Evolutionary conservation across 441 rosid genomes (phyloP).

Genomic region (Raphanus hybrid): DNA sequence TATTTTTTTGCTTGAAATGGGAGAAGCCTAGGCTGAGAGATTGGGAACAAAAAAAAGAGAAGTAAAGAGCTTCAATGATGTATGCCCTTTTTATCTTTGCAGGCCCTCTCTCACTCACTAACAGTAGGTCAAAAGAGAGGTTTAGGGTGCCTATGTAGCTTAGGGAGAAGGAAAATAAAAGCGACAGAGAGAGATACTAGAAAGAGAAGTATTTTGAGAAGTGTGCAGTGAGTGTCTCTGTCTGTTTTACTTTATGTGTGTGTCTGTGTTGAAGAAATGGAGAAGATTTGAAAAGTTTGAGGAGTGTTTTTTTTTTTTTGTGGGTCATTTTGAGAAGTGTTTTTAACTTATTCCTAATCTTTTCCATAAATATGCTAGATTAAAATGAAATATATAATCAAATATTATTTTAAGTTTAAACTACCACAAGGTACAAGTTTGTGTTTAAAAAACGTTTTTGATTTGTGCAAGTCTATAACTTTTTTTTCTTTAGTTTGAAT

Average conservation of each 20-base stretch:
- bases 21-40: slow-evolving; percentile 22
- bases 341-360: slow-evolving; percentile 4
- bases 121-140: slow-evolving; percentile 40
- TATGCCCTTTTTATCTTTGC: slow-evolving; percentile 41
- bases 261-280: slow-evolving; percentile 38
- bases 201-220: slow-evolving; percentile 34
- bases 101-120: slow-evolving; percentile 27
- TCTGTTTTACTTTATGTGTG: slow-evolving; percentile 33
- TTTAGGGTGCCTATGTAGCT: slow-evolving; percentile 40
- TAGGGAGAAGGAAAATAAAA: slow-evolving; percentile 30
- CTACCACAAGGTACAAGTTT: background rate
- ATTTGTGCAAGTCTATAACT: background rate
- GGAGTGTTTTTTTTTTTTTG: slow-evolving; percentile 18
- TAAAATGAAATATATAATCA: background rate
- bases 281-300: slow-evolving; percentile 29
- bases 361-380: background rate
- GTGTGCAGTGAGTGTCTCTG: slow-evolving; percentile 42
- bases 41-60: background rate
- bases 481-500: slow-evolving; percentile 1
- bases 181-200: slow-evolving; percentile 12
- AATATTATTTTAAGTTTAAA: slow-evolving; percentile 2
- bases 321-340: slow-evolving; percentile 31
- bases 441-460: slow-evolving; percentile 5
- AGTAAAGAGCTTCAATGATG: slow-evolving; percentile 44
- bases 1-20: slow-evolving; percentile 19